These are phyloP conservation scores for Trametes cingulata DNA, from an alignment of 768 basidiomycete species.

Conservation along the genomic window DNA sequence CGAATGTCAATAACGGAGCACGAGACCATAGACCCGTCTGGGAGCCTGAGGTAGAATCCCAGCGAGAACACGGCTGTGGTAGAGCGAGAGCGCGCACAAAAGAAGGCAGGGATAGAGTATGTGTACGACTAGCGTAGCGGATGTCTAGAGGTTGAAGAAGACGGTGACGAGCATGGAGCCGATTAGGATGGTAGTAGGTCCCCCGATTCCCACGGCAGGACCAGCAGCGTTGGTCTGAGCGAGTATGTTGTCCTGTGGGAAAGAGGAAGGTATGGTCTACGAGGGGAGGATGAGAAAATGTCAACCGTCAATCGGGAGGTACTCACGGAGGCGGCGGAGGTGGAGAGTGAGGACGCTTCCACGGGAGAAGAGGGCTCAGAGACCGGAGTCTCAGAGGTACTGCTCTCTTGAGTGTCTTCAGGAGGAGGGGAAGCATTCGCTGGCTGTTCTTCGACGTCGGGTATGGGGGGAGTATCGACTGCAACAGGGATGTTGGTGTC, in stretches of 20 bases:
- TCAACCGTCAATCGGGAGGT: background rate
- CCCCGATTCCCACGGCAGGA: background rate
- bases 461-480: background rate
- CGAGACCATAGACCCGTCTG: background rate
- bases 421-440: background rate
- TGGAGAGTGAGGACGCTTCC: background rate
- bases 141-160: background rate
- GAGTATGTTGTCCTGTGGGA: background rate
- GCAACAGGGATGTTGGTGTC: background rate
- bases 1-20: background rate
- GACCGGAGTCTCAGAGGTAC: background rate
- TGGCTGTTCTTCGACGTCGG: background rate
- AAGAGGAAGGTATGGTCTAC: background rate
- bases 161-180: constrained; percentile 9
- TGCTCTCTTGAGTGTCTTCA: background rate
- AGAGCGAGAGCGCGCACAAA: background rate
- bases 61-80: background rate
- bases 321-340: background rate
- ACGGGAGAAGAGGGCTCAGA: background rate
- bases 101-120: background rate
- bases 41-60: background rate
- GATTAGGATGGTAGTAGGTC: background rate
- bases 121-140: constrained; percentile 13
- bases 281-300: background rate
- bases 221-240: constrained; percentile 6